These are phyloP conservation scores for Limnanthes douglasii DNA, from an alignment of 345 rosid species.

Conservation along the genomic window DNA sequence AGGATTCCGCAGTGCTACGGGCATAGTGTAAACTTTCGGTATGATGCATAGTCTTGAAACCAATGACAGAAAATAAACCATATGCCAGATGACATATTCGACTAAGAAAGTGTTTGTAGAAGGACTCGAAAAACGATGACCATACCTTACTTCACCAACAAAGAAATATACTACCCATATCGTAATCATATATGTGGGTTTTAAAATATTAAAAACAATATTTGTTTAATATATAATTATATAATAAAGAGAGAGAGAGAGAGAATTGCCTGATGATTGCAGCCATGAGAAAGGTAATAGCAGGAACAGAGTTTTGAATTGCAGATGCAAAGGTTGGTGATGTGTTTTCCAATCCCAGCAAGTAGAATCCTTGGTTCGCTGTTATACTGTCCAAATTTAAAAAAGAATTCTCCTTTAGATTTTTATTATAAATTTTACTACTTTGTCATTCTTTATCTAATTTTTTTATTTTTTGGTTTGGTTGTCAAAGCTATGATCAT, in stretches of 20 bases:
- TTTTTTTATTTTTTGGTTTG: no score
- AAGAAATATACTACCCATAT: no score
- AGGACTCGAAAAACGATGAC: no score
- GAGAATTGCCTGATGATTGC: slow-evolving; percentile 34
- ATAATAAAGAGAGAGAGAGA: background rate
- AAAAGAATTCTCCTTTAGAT: background rate
- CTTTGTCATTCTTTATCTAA: no score
- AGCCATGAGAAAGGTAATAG: slow-evolving; percentile 76
- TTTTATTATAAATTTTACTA: background rate
- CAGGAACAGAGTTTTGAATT: slow-evolving; percentile 74
- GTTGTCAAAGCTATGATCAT: slow-evolving; percentile 3
- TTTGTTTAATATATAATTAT: background rate
- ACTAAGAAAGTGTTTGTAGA: background rate
- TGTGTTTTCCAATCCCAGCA: slow-evolving; percentile 48
- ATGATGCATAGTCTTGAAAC: no score
- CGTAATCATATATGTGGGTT: slow-evolving; percentile 1
- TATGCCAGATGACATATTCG: slow-evolving; percentile 1
- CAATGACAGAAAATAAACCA: no score
- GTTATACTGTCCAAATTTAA: slow-evolving; percentile 31
- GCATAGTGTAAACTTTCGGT: no score
- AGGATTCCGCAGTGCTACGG: no score
- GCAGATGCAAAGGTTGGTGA: slow-evolving; percentile 78
- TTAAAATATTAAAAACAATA: background rate
- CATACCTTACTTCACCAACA: no score
- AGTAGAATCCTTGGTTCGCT: slow-evolving; percentile 70